Evolutionary conservation across 306 rosid genomes (phyloP).

Genomic region (Crotalaria pallida): DNA sequence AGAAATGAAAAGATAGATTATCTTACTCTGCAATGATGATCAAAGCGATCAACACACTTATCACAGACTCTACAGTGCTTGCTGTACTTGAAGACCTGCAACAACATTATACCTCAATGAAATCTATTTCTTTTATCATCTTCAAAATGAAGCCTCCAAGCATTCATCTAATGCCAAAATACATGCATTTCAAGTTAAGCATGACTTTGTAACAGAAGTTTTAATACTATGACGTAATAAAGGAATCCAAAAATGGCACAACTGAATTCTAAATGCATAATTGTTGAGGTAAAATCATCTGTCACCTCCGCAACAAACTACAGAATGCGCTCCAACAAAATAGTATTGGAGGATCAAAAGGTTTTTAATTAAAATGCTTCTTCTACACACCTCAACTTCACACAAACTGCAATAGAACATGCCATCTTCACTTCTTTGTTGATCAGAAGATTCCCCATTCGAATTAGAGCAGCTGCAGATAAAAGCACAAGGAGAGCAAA

Average conservation of each 20-base stretch:
- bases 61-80: conserved; percentile 98
- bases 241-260: conserved; percentile 12
- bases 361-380: conserved; percentile 11
- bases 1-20: conserved; percentile 3
- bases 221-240: conserved; percentile 2
- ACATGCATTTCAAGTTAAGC: background rate
- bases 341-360: background rate
- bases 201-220: background rate
- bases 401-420: conserved; percentile 97
- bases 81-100: conserved; percentile 95
- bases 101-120: conserved; percentile 8
- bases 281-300: conserved; percentile 3
- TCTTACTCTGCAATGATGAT: conserved; percentile 97
- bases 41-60: conserved; percentile 88
- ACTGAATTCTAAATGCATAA: conserved; percentile 2
- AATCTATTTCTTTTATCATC: background rate
- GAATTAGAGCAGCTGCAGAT: conserved; percentile 50
- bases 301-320: background rate
- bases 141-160: background rate
- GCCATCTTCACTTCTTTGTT: conserved; percentile 83
- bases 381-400: conserved; percentile 88
- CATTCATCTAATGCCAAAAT: background rate
- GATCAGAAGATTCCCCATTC: conserved; percentile 55
- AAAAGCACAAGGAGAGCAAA: conserved; percentile 72
- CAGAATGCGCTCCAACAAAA: background rate